Base-by-base conservation (phyloP, 768 basidiomycete species). In the Termitomyces sp. region DNA sequence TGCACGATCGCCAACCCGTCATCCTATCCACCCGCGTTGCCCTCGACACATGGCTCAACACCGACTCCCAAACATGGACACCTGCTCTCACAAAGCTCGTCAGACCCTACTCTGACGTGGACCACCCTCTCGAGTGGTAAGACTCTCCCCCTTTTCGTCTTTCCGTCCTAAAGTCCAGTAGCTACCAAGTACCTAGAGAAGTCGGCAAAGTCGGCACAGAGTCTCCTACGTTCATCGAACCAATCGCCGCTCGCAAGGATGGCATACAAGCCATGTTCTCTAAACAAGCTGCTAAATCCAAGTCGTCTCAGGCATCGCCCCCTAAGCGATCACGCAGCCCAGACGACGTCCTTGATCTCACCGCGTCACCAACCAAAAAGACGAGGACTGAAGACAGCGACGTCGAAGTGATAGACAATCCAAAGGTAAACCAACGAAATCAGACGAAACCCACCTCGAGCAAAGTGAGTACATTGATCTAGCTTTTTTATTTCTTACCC, bases 1-100 rank as follows among this genome's bases (percentile, higher is more conserved):
- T 98, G n/a, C 96, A 97, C 70, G 91, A 96, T 66, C 87, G 96
- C 22, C 89, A 91, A 65, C 91, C 91, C 7, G 92, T 94, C 48
- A 87, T 98, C 52, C 82, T 98, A 6, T 80, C 84, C 9, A 78
- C 80, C 0, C 70, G 77, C 38, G 81, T 82, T 3, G 88, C 90
- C 1, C 76, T 94, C 32, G 71, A 79, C 20, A 68, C 71, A 12
- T 98, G 96, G 96, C 82, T 98, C 15, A 90, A 96, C 73, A 89
- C 90, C 2, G 50, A 52, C 13, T 84, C 82, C 0, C 81, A 82
- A 46, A 73, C 71, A 2, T 96, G 91, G 94, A 82, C 79, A 18
- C 69, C 79, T 5, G 81, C 81, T 46, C 80, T 94, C 24, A 81
- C 74, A 13, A 79, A 79, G 42, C 73, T 92, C 49, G 76, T 95